phyloP scores from a whole-genome alignment of 2,329 filamentous ascomycete genomes.

The Hymenoscyphus occultus region DNA sequence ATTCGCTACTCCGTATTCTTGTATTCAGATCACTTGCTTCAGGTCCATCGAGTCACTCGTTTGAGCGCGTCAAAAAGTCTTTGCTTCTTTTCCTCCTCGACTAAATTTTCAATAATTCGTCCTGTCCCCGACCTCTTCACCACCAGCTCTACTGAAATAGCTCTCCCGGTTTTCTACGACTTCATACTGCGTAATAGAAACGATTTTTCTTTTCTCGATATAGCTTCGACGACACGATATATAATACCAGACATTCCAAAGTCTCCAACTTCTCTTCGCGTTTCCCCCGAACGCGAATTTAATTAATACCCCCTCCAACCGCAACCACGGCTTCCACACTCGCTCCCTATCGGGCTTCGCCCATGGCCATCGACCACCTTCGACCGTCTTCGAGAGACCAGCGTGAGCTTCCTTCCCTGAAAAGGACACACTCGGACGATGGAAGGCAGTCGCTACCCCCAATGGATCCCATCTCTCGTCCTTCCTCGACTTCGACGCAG shows the following conservation, averaged over 20 bases:
- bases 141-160: conserved; percentile 1
- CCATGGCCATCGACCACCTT: conserved; percentile 46
- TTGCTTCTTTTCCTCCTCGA: conserved; percentile 22
- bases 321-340: conserved; percentile 55
- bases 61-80: conserved; percentile 26
- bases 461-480: conserved; percentile 50
- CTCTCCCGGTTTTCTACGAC: background rate
- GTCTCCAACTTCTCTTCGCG: conserved; percentile 23
- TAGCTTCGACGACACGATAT: conserved; percentile 20
- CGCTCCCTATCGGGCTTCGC: conserved; percentile 57
- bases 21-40: conserved; percentile 23
- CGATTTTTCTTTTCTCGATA: conserved; percentile 21
- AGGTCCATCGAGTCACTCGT: conserved; percentile 32
- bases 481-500: conserved; percentile 50
- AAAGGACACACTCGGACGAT: conserved; percentile 45
- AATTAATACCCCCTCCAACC: conserved; percentile 33
- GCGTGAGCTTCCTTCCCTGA: conserved; percentile 46
- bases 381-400: conserved; percentile 46
- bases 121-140: conserved; percentile 8
- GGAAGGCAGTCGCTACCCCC: conserved; percentile 47
- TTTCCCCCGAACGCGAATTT: conserved; percentile 29
- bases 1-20: conserved; percentile 27
- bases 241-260: conserved; percentile 19
- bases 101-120: conserved; percentile 23
- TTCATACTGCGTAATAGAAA: conserved; percentile 16